Evolutionary conservation across 352 stramenopile species (phyloP).

Genomic region (Thalassiosira exigua): DNA sequence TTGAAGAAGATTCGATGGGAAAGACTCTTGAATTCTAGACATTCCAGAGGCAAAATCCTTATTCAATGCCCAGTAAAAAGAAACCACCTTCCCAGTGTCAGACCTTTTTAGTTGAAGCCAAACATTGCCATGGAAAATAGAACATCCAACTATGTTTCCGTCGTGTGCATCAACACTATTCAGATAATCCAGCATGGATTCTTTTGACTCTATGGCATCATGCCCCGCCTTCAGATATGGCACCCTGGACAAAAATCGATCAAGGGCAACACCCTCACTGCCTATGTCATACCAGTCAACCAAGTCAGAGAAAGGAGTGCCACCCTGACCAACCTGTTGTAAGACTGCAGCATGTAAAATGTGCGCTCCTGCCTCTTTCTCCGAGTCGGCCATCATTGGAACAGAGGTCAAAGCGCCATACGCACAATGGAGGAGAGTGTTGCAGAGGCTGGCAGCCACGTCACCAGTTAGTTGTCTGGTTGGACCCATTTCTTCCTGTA

Average conservation of each 20-base stretch:
- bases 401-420: no score
- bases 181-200: not conserved
- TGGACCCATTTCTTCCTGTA: not conserved
- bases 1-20: not conserved
- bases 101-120: no score
- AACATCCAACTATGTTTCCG: not conserved
- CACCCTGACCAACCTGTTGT: not conserved
- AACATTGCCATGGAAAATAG: not conserved
- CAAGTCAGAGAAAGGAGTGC: not conserved
- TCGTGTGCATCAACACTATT: not conserved
- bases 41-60: no score
- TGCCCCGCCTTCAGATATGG: no score
- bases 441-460: not conserved
- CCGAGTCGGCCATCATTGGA: no score
- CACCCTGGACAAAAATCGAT: no score
- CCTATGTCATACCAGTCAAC: not conserved
- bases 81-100: no score
- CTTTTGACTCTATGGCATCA: no score
- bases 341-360: not conserved
- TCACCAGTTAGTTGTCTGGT: not conserved
- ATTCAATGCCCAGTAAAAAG: no score
- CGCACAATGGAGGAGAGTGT: not conserved
- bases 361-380: not conserved
- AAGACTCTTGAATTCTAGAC: not conserved
- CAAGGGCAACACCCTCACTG: no score